Percentiles rank a stretch among this genome's conserved stretches.
Conservation (phyloP, 495 filamentous ascomycete genomes). For the Penicillium mononematosum region DNA sequence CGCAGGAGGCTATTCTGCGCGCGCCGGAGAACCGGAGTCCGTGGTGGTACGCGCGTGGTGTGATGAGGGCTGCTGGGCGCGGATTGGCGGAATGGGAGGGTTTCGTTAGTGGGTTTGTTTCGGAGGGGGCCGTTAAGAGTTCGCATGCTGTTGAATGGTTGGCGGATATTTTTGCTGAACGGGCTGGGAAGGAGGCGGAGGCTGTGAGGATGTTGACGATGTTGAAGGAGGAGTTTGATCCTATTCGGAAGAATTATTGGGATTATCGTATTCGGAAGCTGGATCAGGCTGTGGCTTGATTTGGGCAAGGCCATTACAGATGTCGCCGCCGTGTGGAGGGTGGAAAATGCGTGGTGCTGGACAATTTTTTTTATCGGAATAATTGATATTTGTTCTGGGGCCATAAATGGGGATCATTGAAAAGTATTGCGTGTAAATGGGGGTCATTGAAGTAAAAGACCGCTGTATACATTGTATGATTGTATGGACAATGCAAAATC, state of each 20-base stretch:
- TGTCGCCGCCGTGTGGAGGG: neutral
- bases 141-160: constrained; percentile 89
- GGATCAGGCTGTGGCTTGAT: constrained; percentile 17
- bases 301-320: neutral
- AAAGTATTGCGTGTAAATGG: neutral
- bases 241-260: constrained; percentile 90
- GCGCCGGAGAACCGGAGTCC: constrained; percentile 92
- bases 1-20: constrained; percentile 63
- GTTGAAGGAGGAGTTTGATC: constrained; percentile 83
- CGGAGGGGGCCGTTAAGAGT: constrained; percentile 54
- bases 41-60: constrained; percentile 87
- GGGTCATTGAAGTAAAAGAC: neutral
- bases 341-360: neutral
- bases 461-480: constrained; percentile 6
- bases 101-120: constrained; percentile 68
- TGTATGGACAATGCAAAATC: constrained; percentile 4
- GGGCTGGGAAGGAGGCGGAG: constrained; percentile 45
- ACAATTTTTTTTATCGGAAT: neutral
- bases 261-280: constrained; percentile 64
- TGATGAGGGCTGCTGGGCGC: constrained; percentile 62
- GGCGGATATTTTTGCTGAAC: constrained; percentile 74
- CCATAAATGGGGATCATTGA: no score
- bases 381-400: neutral
- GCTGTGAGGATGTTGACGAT: constrained; percentile 61
- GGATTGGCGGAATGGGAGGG: constrained; percentile 56